Evolutionary conservation across 495 filamentous ascomycete species (phyloP), one percentile per base, ranked within the genome.

Genomic region (Hypoxylon lenormandii): DNA sequence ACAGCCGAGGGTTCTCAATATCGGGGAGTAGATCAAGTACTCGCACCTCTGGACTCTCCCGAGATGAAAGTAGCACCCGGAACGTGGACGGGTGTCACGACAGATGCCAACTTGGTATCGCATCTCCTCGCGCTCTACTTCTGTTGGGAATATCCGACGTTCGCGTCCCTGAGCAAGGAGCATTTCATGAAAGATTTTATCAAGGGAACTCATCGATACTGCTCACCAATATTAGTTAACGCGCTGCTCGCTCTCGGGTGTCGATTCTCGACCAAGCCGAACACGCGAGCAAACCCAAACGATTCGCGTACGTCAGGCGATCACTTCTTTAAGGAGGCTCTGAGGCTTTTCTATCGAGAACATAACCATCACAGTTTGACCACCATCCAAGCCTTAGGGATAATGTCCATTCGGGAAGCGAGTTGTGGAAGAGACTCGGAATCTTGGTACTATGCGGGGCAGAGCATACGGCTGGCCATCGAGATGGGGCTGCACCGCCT

Each of bases 91-190:
- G 80, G 73, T 5, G 81, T 89, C 33, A 90, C 90, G 0, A 52
- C 75, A 3, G 88, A 92, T 71, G 59, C 76, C 7, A 69, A 70
- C 3, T 82, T 91, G 45, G 82, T 91, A 6, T 78, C 86, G 55
- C 88, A 91, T 64, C 81, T 91, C 19, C 78, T 91, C 38, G 80
- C 87, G 13, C 77, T 94, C 13, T 94, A 92, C 76, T 94, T 96
- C 60, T 87, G 85, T 71, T 95, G 92, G 92, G 88, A 91, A 69
- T 91, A 94, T 66, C 90, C 91, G 1, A 90, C 87, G 55, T 88
- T 90, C 70, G 86, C 88, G 6, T 82, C 91, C 3, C 83, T 96
- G 38, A 88, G 87, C 58, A 89, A 92, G 52, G 86, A 88, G 48
- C 84, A 90, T 54, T 94, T 96, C 70, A 76, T 90, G 56, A 78